A percentile compares a stretch with the other conserved stretches of the same genome.
Conservation (phyloP, 2,329 filamentous ascomycete species). For the Escovopsis sp. region DNA sequence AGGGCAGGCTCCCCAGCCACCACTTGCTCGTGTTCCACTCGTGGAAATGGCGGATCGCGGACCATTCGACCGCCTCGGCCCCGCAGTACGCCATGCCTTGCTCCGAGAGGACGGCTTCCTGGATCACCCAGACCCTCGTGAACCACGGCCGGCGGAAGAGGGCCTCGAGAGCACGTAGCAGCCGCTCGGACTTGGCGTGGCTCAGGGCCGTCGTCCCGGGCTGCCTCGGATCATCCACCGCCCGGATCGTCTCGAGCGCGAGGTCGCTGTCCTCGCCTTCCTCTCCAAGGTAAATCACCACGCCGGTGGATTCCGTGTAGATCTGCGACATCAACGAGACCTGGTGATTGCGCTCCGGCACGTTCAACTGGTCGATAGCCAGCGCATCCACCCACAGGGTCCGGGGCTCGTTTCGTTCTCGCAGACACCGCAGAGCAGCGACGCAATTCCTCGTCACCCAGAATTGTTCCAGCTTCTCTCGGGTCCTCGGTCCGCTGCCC, state of each 20-base stretch:
- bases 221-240: not conserved
- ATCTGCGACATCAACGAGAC: constrained; percentile 2
- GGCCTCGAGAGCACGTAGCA: fast-evolving
- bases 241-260: not conserved
- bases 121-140: constrained; percentile 5
- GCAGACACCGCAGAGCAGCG: not conserved
- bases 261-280: not conserved
- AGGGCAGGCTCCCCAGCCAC: not conserved
- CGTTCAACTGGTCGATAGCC: constrained; percentile 1
- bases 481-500: no score
- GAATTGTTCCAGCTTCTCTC: not conserved
- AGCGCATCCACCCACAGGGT: constrained; percentile 2
- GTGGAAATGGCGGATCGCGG: not conserved
- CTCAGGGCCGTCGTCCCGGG: not conserved
- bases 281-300: not conserved
- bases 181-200: not conserved
- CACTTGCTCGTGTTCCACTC: not conserved
- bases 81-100: not conserved
- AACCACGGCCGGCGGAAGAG: constrained; percentile 3
- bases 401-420: not conserved
- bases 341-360: constrained; percentile 1
- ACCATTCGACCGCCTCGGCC: not conserved
- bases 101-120: constrained; percentile 4
- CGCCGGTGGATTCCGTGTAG: not conserved
- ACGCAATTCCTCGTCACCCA: not conserved